Conservation (phyloP, 148 eudicot species). For the Beta vulgaris region DNA sequence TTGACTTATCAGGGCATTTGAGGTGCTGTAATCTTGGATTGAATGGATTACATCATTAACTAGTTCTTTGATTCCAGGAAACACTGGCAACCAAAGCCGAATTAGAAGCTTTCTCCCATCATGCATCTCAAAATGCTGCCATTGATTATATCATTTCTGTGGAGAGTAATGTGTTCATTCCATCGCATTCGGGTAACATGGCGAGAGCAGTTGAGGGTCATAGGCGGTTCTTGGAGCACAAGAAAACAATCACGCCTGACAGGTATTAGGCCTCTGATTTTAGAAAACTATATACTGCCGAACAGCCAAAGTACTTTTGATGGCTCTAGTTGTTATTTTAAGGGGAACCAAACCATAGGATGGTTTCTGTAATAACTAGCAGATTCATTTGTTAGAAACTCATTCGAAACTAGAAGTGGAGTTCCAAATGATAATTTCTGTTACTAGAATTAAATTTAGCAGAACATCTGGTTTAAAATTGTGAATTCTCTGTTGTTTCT, state of each 20-base stretch:
- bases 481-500: background rate
- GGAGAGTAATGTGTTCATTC: constrained; percentile 80
- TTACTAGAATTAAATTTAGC: background rate
- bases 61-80: constrained; percentile 56
- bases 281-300: background rate
- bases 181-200: constrained; percentile 91
- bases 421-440: background rate
- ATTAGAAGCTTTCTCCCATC: constrained; percentile 46
- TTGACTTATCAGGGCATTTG: background rate
- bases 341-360: background rate
- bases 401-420: background rate
- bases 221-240: constrained; percentile 80
- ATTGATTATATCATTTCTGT: constrained; percentile 83
- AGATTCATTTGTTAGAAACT: background rate
- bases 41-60: background rate
- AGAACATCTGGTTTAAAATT: background rate
- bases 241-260: constrained; percentile 82
- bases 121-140: constrained; percentile 91
- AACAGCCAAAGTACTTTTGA: background rate
- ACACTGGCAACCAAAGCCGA: constrained; percentile 66
- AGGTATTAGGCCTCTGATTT: constrained; percentile 40
- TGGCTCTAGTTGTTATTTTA: background rate
- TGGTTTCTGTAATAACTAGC: background rate
- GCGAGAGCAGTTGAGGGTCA: constrained; percentile 95
- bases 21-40: background rate